These are phyloP conservation scores for Ophiosphaerella narmari DNA, from an alignment of 2,329 filamentous ascomycete genomes.

Conservation along the genomic window DNA sequence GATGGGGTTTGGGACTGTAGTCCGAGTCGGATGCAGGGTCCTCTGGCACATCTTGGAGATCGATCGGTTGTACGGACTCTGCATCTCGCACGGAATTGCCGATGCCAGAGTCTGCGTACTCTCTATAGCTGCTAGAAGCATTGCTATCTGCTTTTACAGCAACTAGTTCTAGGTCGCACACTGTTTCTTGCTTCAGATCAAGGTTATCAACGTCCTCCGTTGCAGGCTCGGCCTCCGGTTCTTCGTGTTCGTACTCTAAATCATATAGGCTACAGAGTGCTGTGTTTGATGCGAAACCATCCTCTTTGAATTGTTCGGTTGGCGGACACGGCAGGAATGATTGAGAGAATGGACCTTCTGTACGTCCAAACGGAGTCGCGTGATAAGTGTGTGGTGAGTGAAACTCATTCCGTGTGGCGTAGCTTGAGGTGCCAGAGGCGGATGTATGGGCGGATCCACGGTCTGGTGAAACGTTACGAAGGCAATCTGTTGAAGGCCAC, in stretches of 20 bases:
- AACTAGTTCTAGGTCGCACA: conserved; percentile 21
- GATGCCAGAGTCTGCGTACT: conserved; percentile 34
- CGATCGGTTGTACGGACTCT: conserved; percentile 43
- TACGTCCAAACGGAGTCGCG: conserved; percentile 21
- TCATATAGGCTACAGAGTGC: conserved; percentile 33
- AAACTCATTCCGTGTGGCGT: conserved; percentile 37
- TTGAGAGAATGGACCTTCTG: conserved; percentile 19
- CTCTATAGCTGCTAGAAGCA: conserved; percentile 9
- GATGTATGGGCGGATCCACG: conserved; percentile 36
- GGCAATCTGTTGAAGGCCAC: conserved; percentile 26
- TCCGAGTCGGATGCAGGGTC: conserved; percentile 43
- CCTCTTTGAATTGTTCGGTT: conserved; percentile 19
- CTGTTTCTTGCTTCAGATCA: conserved; percentile 28
- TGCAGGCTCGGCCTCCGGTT: conserved; percentile 29
- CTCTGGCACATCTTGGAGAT: conserved; percentile 33
- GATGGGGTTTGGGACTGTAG: conserved; percentile 33
- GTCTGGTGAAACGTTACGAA: conserved; percentile 41
- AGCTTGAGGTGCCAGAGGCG: conserved; percentile 37
- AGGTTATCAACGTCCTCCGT: conserved; percentile 30
- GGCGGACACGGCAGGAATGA: conserved; percentile 22
- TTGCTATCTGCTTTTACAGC: conserved; percentile 21
- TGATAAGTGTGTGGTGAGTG: conserved; percentile 29
- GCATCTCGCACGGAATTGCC: conserved; percentile 37
- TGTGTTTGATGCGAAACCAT: conserved; percentile 14
- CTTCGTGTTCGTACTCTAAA: conserved; percentile 38